Evolutionary conservation across 192 early-diverging fungal species (phyloP), one percentile per base, ranked within the genome.

Genomic region (Podila minutissima): DNA sequence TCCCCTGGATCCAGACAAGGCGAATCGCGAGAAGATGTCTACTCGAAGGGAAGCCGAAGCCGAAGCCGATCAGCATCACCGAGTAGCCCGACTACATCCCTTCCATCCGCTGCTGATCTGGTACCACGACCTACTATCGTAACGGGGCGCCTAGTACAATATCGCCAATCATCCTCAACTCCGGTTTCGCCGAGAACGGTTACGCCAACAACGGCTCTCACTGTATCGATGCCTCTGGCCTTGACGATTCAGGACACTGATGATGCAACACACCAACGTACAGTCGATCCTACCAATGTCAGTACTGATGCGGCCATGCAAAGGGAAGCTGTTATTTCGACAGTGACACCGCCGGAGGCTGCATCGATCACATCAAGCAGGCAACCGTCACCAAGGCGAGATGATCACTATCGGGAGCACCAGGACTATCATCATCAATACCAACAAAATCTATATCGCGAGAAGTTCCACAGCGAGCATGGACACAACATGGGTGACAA

Each of bases 401-500:
- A 46, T 46, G 41, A 46, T 0, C 15, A 46, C 4, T 17, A 46
- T 46, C 41, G 41, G 41, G 41, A 46, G 15, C 41, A 46, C 41
- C 41, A 46, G 13, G 15, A 17, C 5, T 41, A 41, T 17, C 12
- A 17, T 17, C 41, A 46, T 15, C 41, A 46, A 11, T 46, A 46
- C 12, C 41, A 8, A 8, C 35, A 46, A 46, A 8, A 46, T 17
- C 41, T 15, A 46, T 46, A 46, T 46, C 41, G 41, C 15, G 15
- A 46, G 1, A 46, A 77, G 51, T 59, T 62, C 41, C 66, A 71
- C 12, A 66, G 66, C 46, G 24, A 53, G 37, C 28, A 46, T 46
- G 41, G 15, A 46, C 41, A 65, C 49, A 49, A 65, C 50, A 41
- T 59, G 41, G 66, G 70, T 69, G 6, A 64, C 57, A 35, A 35